phyloP scores from a whole-genome alignment of 805 yeast species.

The Candida andamanensis region DNA sequence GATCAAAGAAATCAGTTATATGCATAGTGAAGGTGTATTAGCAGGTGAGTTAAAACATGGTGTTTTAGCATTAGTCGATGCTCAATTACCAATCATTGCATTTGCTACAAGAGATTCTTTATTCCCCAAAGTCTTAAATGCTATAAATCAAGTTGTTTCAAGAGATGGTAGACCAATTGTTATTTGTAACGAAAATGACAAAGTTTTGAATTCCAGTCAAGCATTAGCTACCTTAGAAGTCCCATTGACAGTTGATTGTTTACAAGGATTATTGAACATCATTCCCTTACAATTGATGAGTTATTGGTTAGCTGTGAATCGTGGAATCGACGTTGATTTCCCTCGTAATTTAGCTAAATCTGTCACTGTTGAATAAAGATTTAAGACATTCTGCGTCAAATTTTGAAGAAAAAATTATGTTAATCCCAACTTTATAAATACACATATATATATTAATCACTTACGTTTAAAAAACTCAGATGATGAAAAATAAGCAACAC shows the following conservation, averaged over 20 bases:
- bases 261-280: conserved; percentile 93
- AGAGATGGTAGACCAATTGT: conserved; percentile 96
- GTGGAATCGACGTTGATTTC: conserved; percentile 96
- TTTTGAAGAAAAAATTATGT: neutral
- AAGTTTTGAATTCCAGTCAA: conserved; percentile 50
- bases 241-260: conserved; percentile 93
- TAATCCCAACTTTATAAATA: neutral
- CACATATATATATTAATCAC: conserved; percentile 14
- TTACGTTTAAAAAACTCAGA: conserved; percentile 70
- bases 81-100: conserved; percentile 86
- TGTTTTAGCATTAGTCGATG: conserved; percentile 94
- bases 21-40: conserved; percentile 98
- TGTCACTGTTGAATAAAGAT: conserved; percentile 85
- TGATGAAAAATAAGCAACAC: conserved; percentile 62
- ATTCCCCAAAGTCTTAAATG: conserved; percentile 92
- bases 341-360: conserved; percentile 98
- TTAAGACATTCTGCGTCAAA: neutral
- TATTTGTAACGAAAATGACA: conserved; percentile 80
- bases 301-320: conserved; percentile 92
- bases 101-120: conserved; percentile 95
- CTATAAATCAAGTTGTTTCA: conserved; percentile 94
- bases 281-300: conserved; percentile 94
- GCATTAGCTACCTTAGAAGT: conserved; percentile 75
- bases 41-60: conserved; percentile 99
- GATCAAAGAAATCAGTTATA: conserved; percentile 96